These are phyloP conservation scores for Suillus placidus DNA, from an alignment of 768 basidiomycete genomes.

Conservation along the genomic window DNA sequence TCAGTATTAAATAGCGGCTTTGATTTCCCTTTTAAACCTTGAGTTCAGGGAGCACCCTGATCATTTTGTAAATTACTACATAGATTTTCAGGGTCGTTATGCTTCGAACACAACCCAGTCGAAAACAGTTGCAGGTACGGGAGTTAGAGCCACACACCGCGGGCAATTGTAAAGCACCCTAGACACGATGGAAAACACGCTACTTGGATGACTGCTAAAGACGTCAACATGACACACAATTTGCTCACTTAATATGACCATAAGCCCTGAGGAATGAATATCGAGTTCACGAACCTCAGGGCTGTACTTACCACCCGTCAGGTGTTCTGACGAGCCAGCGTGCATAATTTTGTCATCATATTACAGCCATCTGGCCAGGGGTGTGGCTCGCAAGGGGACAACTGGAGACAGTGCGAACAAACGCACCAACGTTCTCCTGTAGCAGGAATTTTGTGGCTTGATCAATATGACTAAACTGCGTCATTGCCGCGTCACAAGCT, in stretches of 20 bases:
- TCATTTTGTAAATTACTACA: neutral
- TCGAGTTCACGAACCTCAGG: conserved; percentile 7
- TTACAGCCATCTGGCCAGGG: neutral
- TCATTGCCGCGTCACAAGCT: conserved; percentile 5
- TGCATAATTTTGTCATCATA: neutral
- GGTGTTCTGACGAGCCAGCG: neutral
- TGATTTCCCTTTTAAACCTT: conserved; percentile 3
- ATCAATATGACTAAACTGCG: neutral
- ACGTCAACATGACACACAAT: conserved; percentile 8
- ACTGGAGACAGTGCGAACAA: neutral
- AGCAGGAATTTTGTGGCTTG: neutral
- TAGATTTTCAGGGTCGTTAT: conserved; percentile 8
- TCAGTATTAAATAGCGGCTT: neutral
- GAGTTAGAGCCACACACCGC: conserved; percentile 5
- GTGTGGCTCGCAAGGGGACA: neutral
- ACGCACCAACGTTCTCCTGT: neutral
- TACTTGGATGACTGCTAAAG: neutral
- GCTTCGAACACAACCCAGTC: conserved; percentile 6
- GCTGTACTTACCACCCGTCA: conserved; percentile 1
- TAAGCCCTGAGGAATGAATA: conserved; percentile 2
- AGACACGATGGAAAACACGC: conserved; percentile 6
- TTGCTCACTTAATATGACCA: conserved; percentile 2
- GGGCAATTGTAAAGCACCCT: conserved; percentile 7
- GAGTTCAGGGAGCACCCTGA: conserved; percentile 7
- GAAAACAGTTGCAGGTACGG: conserved; percentile 1